A percentile compares a stretch with the other conserved stretches of the same genome.
Conservation (phyloP, 768 basidiomycete genomes). For the Hericium erinaceus region DNA sequence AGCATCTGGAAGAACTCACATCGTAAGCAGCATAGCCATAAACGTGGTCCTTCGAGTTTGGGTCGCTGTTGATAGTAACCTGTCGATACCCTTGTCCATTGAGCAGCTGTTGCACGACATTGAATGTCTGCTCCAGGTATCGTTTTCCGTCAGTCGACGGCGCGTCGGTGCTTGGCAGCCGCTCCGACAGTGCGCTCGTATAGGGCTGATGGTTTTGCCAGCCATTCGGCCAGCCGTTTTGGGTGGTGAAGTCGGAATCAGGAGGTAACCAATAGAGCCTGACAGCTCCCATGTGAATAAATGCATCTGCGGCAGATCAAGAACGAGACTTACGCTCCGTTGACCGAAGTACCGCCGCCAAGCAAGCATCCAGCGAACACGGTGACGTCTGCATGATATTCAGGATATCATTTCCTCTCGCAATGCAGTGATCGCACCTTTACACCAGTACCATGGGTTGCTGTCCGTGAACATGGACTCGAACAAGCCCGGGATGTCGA, state of each 20-base stretch:
- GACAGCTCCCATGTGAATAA: background rate
- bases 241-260: constrained; percentile 40
- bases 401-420: background rate
- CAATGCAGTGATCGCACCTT: constrained; percentile 26
- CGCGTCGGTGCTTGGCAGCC: constrained; percentile 47
- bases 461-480: constrained; percentile 55
- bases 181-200: constrained; percentile 37
- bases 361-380: constrained; percentile 57
- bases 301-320: background rate
- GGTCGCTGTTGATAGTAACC: constrained; percentile 46
- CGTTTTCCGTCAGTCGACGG: constrained; percentile 53
- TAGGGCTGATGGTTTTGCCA: constrained; percentile 47
- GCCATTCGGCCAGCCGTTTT: constrained; percentile 42
- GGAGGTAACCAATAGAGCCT: constrained; percentile 46
- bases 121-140: constrained; percentile 42
- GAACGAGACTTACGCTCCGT: constrained; percentile 41
- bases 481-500: constrained; percentile 56
- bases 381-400: constrained; percentile 34
- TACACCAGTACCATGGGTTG: constrained; percentile 58
- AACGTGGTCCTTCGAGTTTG: constrained; percentile 48
- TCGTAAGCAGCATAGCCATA: constrained; percentile 43
- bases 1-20: constrained; percentile 10
- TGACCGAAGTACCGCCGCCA: constrained; percentile 55
- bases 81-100: constrained; percentile 39
- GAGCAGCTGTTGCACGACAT: constrained; percentile 36